Percentiles rank a stretch among this genome's conserved stretches.
These are phyloP conservation scores for Hortiboletus campestris DNA, from an alignment of 768 basidiomycete species.

Conservation along the genomic window DNA sequence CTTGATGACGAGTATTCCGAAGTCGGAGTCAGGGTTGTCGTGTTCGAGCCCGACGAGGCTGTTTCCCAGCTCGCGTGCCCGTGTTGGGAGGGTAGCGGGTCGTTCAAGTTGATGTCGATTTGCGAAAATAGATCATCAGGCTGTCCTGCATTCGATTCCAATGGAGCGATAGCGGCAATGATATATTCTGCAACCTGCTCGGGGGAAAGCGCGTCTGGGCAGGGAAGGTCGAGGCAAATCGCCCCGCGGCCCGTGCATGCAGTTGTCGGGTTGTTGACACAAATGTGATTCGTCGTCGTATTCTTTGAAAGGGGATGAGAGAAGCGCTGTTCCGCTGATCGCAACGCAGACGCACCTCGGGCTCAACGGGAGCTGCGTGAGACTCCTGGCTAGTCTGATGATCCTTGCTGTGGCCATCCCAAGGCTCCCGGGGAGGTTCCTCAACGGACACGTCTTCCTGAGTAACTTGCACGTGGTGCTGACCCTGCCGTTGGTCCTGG, in stretches of 20 bases:
- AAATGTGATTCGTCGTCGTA: not conserved
- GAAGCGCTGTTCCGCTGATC: not conserved
- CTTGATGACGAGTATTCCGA: not conserved
- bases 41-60: too few relatives aligned
- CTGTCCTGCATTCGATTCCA: too few relatives aligned
- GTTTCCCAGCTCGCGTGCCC: not conserved
- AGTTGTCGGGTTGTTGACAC: not conserved
- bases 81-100: not conserved
- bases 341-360: too few relatives aligned
- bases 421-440: not conserved
- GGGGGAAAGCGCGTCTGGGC: not conserved
- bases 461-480: not conserved
- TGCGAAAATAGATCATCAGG: not conserved
- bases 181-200: fast-evolving
- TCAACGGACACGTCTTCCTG: not conserved
- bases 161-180: too few relatives aligned
- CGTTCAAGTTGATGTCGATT: too few relatives aligned
- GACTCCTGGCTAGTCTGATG: not conserved
- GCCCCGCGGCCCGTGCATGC: not conserved
- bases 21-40: not conserved
- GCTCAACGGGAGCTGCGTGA: not conserved
- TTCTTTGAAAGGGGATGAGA: not conserved
- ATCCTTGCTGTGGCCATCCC: not conserved
- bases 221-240: not conserved
- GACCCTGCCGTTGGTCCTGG: too few relatives aligned